These are phyloP conservation scores for Ceratobasidium sp. DNA, from an alignment of 1,284 basidiomycete species.

Conservation along the genomic window DNA sequence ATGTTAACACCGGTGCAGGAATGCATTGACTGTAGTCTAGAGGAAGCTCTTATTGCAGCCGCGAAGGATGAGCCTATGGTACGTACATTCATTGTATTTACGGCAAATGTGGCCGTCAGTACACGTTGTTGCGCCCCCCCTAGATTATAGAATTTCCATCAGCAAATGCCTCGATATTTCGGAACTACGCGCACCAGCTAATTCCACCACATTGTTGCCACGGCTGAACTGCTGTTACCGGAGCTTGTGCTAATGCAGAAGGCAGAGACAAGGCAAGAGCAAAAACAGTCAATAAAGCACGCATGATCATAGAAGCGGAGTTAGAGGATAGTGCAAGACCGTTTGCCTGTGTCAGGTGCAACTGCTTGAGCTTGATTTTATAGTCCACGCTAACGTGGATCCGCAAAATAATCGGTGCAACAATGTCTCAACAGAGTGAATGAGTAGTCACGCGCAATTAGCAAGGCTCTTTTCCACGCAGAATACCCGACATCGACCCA, in stretches of 20 bases:
- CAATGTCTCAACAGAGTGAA: no score
- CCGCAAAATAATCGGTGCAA: slow-evolving; percentile 23
- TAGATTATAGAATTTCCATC: no score
- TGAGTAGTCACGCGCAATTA: no score
- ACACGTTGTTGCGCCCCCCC: background rate
- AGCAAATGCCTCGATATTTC: no score
- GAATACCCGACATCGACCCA: no score
- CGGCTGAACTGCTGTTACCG: background rate
- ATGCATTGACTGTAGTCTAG: slow-evolving; percentile 15
- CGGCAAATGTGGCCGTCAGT: background rate
- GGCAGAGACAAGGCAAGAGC: background rate
- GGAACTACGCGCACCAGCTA: slow-evolving; percentile 4
- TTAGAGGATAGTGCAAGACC: background rate
- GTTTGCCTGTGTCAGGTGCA: background rate
- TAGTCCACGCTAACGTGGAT: background rate
- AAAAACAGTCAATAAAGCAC: background rate
- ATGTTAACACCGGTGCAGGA: background rate
- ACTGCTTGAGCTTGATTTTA: background rate
- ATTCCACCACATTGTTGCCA: slow-evolving; percentile 10
- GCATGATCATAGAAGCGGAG: background rate
- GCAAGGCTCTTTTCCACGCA: no score
- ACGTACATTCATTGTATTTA: no score
- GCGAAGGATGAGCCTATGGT: no score
- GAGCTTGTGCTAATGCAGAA: background rate
- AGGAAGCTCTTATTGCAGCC: background rate